Conservation (phyloP, 495 filamentous ascomycete species). For the Oidiodendron maius region DNA sequence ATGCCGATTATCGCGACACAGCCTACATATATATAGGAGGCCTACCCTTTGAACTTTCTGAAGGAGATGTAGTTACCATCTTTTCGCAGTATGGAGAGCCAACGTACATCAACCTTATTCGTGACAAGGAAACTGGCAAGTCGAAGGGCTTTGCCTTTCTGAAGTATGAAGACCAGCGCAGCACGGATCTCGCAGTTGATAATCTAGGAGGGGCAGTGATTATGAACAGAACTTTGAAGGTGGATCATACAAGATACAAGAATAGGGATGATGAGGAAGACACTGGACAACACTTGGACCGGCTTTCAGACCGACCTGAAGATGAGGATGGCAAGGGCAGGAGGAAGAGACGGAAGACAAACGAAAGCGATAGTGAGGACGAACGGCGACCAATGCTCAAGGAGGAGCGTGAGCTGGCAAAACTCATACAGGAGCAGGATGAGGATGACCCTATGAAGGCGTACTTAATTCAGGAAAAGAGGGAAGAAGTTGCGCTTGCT, state of each 20-base stretch:
- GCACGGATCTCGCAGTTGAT: constrained; percentile 91
- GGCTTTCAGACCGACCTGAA: constrained; percentile 23
- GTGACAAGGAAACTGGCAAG: constrained; percentile 94
- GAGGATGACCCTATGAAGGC: constrained; percentile 98
- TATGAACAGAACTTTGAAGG: constrained; percentile 71
- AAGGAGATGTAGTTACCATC: constrained; percentile 93
- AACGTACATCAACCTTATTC: constrained; percentile 78
- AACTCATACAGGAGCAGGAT: constrained; percentile 73
- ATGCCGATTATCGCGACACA: constrained; percentile 94
- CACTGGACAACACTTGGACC: constrained; percentile 40
- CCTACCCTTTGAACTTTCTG: constrained; percentile 86
- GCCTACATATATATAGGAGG: constrained; percentile 96
- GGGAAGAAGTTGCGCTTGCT: constrained; percentile 73
- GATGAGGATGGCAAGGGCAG: constrained; percentile 28
- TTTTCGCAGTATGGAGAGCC: constrained; percentile 98
- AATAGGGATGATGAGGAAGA: constrained; percentile 78
- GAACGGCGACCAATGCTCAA: constrained; percentile 39
- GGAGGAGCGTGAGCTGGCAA: constrained; percentile 69
- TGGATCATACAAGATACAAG: constrained; percentile 93
- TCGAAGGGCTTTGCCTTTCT: constrained; percentile 90
- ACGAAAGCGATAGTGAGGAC: constrained; percentile 30
- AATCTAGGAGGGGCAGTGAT: constrained; percentile 86
- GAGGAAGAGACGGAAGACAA: constrained; percentile 24
- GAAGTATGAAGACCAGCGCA: constrained; percentile 98
- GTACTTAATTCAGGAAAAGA: constrained; percentile 82